phyloP scores from a whole-genome alignment of 2,329 filamentous ascomycete genomes.

The Arthrobotrys entomopaga region DNA sequence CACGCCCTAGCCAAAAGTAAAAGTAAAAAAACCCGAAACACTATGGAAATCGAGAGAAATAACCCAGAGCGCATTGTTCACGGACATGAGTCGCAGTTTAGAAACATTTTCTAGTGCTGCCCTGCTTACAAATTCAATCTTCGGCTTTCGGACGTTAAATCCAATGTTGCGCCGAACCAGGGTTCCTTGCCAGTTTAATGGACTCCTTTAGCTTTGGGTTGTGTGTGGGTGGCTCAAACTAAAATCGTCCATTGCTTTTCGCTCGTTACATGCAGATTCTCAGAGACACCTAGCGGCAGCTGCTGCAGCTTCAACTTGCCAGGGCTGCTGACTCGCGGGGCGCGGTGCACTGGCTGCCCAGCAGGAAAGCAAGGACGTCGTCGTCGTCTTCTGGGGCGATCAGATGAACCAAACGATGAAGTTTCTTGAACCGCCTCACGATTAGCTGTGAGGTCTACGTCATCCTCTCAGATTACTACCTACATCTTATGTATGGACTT shows the following conservation, averaged over 20 bases:
- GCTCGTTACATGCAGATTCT: neutral
- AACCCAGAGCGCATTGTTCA: neutral
- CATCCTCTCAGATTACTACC: constrained; percentile 10
- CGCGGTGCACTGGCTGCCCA: neutral
- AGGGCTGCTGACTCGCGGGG: constrained; percentile 42
- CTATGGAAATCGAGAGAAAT: constrained; percentile 47
- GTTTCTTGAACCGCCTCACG: too few relatives aligned
- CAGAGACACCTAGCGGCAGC: constrained; percentile 2
- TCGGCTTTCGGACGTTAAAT: constrained; percentile 55
- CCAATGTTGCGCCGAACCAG: constrained; percentile 51
- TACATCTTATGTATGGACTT: constrained; percentile 13
- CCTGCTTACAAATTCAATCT: constrained; percentile 54
- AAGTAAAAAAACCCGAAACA: constrained; percentile 55
- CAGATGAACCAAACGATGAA: too few relatives aligned
- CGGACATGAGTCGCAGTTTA: constrained; percentile 29
- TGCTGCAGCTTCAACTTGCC: constrained; percentile 11
- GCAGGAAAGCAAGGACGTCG: neutral
- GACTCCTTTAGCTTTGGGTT: neutral
- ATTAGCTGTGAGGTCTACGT: constrained; percentile 25
- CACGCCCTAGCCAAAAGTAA: constrained; percentile 51
- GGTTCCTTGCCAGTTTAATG: constrained; percentile 28
- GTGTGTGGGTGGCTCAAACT: constrained; percentile 35
- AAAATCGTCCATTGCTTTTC: constrained; percentile 13
- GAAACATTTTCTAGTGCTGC: neutral
- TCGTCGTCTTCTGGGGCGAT: too few relatives aligned